Evolutionary conservation across 768 basidiomycete species (phyloP).

Genomic region (Suillus clintonianus): DNA sequence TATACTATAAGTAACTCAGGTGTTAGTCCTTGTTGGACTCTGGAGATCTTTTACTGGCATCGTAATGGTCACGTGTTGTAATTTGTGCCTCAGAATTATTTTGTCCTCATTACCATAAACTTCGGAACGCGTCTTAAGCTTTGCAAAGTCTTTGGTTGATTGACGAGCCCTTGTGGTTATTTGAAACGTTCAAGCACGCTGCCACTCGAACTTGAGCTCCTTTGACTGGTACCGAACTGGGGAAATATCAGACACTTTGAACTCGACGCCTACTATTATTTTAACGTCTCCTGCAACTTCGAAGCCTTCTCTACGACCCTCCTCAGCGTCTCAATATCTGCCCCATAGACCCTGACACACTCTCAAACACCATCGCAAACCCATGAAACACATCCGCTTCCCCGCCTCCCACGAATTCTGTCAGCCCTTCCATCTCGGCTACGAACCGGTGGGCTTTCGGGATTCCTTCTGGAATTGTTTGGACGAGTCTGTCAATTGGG

Average conservation of each 20-base stretch:
- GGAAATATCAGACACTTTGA: not conserved
- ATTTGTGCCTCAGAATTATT: too few relatives aligned
- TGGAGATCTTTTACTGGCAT: too few relatives aligned
- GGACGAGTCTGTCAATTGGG: constrained; percentile 41
- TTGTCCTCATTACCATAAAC: too few relatives aligned
- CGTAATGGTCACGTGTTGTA: too few relatives aligned
- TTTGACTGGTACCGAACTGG: not conserved
- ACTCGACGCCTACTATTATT: not conserved
- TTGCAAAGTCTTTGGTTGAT: not conserved
- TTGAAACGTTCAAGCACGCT: not conserved
- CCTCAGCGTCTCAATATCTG: constrained; percentile 40
- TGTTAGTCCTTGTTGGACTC: too few relatives aligned
- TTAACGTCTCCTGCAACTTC: constrained; percentile 16
- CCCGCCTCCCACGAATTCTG: constrained; percentile 47
- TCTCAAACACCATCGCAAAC: constrained; percentile 42
- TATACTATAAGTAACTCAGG: too few relatives aligned
- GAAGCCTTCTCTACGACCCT: constrained; percentile 44
- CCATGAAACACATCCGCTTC: constrained; percentile 47
- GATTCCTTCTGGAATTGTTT: constrained; percentile 46
- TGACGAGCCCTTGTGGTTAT: not conserved
- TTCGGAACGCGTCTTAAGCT: not conserved
- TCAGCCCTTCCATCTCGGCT: constrained; percentile 61
- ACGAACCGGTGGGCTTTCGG: constrained; percentile 62
- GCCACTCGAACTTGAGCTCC: not conserved
- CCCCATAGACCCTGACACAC: constrained; percentile 37